Base-by-base conservation (phyloP, 768 basidiomycete species). In the Obba rivulosa region DNA sequence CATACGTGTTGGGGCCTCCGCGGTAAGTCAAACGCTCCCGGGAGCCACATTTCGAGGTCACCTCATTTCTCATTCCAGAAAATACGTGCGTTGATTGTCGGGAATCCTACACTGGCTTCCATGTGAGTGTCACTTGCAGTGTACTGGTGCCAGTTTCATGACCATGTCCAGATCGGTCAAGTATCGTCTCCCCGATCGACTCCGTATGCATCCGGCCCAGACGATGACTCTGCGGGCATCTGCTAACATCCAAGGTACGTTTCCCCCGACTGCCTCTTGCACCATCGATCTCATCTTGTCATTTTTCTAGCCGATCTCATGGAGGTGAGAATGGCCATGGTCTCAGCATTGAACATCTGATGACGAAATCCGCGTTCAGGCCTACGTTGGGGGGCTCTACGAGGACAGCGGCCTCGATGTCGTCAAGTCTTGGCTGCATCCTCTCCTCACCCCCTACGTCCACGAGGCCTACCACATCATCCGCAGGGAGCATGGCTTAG, bases 321-420 rank as follows among this genome's bases (percentile, higher is more conserved):
- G 56, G 88, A 91, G 76, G 87, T 85, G 56, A 55, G 70, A 20
- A 25, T 24, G 62, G 34, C 21, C 40, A 43, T 28, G 40, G 20
- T 9, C 42, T 25, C 47, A 9, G 10, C 11, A 11, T 31, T 39
- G 8, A 31, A 13, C 22, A 25, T 25, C 17, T 35, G 31, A 22
- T 31, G 25, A 23, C 36, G 8, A 18, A 43, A 17, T 23, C 18
- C 45, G 28, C 17, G 8, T 23, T 18, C 42, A 91, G 87, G 77
- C 88, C 2, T 91, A 82, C 61, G 76, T 90, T 24, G 88, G 87
- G n/a, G 88, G 87, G 0, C 66, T 91, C 16, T 89, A 78, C 67
- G 63, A 74, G 41, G 87, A 89, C 46, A 80, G 82, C 57, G 87
- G 85, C 21, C 71, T 89, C 35, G 64, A 71, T 0, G 67, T 62